phyloP scores from a whole-genome alignment of 768 basidiomycete species.

The Galerina marginata region DNA sequence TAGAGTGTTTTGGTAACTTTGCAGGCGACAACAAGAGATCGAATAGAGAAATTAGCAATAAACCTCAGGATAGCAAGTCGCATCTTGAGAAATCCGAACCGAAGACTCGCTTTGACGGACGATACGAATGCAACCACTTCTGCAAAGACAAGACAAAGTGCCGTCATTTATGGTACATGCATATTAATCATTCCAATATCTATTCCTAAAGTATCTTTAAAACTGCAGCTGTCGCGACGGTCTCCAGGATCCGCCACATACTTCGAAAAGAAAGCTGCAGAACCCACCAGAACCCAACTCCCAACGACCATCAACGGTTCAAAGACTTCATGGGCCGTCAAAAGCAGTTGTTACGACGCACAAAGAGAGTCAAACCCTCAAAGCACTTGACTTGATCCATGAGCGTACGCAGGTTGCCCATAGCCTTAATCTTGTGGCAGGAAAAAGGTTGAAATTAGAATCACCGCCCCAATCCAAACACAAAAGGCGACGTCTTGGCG shows the following conservation, averaged over 20 bases:
- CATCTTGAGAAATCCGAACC: background rate
- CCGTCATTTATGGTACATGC: constrained; percentile 71
- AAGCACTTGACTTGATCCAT: constrained; percentile 49
- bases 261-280: constrained; percentile 26
- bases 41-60: background rate
- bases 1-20: background rate
- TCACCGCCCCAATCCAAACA: constrained; percentile 29
- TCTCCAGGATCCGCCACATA: constrained; percentile 51
- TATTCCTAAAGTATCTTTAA: background rate
- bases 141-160: constrained; percentile 82
- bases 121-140: constrained; percentile 72
- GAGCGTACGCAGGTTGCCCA: constrained; percentile 45
- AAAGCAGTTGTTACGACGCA: constrained; percentile 11
- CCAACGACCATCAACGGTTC: constrained; percentile 17
- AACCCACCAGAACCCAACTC: background rate
- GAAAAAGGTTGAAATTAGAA: constrained; percentile 52
- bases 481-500: constrained; percentile 37
- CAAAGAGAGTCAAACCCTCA: constrained; percentile 36
- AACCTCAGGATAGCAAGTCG: background rate
- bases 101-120: constrained; percentile 15
- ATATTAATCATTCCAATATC: constrained; percentile 16
- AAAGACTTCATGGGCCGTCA: constrained; percentile 17
- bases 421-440: constrained; percentile 41
- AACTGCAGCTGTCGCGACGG: constrained; percentile 74
- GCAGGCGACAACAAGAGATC: background rate